Evolutionary conservation across 108 stramenopile species (phyloP).

Genomic region (Cyclotella cryptica): DNA sequence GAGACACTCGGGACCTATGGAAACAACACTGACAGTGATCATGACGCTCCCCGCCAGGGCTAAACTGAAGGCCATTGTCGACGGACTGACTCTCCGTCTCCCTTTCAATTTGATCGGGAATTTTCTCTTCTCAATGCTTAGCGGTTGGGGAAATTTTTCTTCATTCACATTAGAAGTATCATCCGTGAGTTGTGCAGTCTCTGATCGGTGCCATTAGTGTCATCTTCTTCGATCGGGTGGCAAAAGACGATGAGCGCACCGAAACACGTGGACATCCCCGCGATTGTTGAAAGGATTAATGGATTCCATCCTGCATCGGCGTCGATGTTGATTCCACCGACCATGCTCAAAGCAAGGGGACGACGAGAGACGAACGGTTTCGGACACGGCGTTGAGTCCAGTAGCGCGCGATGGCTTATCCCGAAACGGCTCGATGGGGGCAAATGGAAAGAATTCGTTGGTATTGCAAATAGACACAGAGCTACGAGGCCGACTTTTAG

Average conservation of each 20-base stretch:
- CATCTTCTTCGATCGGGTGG: constrained; percentile 40
- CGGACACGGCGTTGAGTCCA: neutral
- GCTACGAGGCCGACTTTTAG: neutral
- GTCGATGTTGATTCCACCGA: constrained; percentile 33
- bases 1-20: constrained; percentile 41
- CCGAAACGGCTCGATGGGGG: neutral
- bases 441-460: neutral
- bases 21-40: constrained; percentile 47
- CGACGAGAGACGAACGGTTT: neutral
- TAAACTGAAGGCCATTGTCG: constrained; percentile 65
- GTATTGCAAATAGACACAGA: neutral
- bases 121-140: neutral
- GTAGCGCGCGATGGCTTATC: neutral
- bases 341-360: constrained; percentile 6
- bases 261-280: constrained; percentile 76
- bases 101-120: neutral
- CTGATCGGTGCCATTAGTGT: constrained; percentile 12
- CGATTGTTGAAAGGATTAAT: constrained; percentile 62
- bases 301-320: constrained; percentile 58
- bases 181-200: constrained; percentile 7
- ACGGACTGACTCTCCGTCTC: constrained; percentile 40
- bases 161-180: neutral
- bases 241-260: constrained; percentile 80
- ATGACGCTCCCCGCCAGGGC: constrained; percentile 49
- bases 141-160: neutral